Conservation (phyloP, 1,284 basidiomycete species). For the Trametes versicolor region DNA sequence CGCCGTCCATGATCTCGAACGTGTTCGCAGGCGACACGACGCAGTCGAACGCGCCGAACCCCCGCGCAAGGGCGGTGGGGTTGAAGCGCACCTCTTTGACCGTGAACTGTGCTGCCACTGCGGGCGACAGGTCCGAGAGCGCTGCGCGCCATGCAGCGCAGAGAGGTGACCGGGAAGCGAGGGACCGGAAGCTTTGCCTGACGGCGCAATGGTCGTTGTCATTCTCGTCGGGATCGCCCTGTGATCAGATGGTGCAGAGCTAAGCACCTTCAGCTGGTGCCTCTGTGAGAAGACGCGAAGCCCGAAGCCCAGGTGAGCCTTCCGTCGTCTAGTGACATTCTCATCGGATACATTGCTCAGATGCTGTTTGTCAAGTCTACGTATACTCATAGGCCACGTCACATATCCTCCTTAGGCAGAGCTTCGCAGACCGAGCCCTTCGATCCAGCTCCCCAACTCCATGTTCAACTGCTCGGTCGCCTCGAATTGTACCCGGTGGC, state of each 20-base stretch:
- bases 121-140: slow-evolving; percentile 10
- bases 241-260: too few relatives aligned
- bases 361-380: too few relatives aligned
- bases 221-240: too few relatives aligned
- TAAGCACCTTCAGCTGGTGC: too few relatives aligned
- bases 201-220: too few relatives aligned
- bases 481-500: slow-evolving; percentile 43
- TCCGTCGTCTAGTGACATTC: too few relatives aligned
- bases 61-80: slow-evolving; percentile 17
- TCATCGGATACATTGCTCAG: too few relatives aligned
- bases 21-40: slow-evolving; percentile 36
- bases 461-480: slow-evolving; percentile 58
- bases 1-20: slow-evolving; percentile 35
- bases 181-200: too few relatives aligned
- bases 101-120: slow-evolving; percentile 19
- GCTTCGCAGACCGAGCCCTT: slow-evolving; percentile 49
- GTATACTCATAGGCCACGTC: too few relatives aligned
- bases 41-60: slow-evolving; percentile 32
- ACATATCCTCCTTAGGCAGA: background rate
- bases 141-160: slow-evolving; percentile 23
- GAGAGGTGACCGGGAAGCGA: slow-evolving; percentile 12
- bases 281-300: too few relatives aligned
- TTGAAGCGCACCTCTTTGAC: slow-evolving; percentile 25
- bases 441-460: slow-evolving; percentile 74
- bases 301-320: too few relatives aligned